Percentiles rank a stretch among this genome's conserved stretches.
phyloP scores from a whole-genome alignment of 441 rosid genomes.

The Pelargonium citronellum region DNA sequence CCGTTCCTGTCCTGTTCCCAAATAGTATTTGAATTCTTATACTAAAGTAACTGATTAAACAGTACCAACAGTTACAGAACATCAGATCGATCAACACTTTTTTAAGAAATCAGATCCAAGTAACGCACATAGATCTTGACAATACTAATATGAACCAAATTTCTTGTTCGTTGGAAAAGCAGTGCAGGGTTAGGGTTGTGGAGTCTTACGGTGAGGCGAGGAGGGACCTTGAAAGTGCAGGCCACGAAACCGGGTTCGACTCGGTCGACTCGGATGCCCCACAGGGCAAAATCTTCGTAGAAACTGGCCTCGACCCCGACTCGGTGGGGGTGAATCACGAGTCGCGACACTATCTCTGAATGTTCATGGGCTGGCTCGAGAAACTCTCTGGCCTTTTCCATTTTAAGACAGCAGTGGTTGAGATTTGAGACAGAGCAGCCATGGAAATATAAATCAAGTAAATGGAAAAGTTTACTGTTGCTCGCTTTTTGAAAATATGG shows the following conservation, averaged over 20 bases:
- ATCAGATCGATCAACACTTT: no score
- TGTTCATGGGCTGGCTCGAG: constrained; percentile 42
- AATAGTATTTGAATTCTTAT: no score
- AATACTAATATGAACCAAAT: background rate
- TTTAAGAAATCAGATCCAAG: no score
- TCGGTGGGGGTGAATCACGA: constrained; percentile 40
- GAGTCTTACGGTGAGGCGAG: constrained; percentile 64
- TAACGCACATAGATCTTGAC: no score
- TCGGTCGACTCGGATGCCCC: constrained; percentile 68
- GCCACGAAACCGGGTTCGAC: constrained; percentile 61
- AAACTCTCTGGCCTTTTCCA: constrained; percentile 53
- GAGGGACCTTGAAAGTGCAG: constrained; percentile 74
- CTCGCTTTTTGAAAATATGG: no score
- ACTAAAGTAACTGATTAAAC: no score
- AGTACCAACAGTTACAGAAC: no score
- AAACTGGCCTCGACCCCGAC: constrained; percentile 40
- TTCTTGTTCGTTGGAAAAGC: background rate
- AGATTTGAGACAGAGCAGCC: no score
- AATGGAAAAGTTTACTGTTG: no score
- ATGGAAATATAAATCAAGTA: no score
- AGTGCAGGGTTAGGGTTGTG: background rate
- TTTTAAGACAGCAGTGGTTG: constrained; percentile 10
- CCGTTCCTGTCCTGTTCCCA: constrained; percentile 53
- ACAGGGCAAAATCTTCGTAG: constrained; percentile 56
- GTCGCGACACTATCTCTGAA: constrained; percentile 36